A percentile compares a stretch with the other conserved stretches of the same genome.
Evolutionary conservation across 2,329 filamentous ascomycete species (phyloP).

Genomic region (Colletotrichum cuscutae): DNA sequence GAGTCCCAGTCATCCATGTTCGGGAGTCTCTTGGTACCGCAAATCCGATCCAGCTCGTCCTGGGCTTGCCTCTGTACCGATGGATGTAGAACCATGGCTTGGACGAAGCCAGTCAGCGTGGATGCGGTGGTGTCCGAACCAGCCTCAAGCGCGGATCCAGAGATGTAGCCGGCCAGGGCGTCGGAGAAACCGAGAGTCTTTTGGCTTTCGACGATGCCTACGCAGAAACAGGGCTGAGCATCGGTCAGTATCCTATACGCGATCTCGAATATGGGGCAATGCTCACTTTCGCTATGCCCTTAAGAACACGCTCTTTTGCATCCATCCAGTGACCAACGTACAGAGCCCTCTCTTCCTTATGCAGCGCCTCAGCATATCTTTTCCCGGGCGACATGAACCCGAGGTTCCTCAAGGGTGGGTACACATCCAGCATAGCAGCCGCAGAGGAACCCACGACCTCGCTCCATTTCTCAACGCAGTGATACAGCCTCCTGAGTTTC

Average conservation of each 20-base stretch:
- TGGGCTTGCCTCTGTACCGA: constrained; percentile 54
- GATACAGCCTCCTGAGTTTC: constrained; percentile 55
- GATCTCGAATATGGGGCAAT: neutral
- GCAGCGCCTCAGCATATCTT: constrained; percentile 49
- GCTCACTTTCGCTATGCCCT: constrained; percentile 32
- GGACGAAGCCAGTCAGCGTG: constrained; percentile 53
- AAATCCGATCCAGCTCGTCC: constrained; percentile 53
- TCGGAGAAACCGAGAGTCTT: constrained; percentile 40
- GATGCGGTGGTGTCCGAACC: constrained; percentile 56
- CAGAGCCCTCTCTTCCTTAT: constrained; percentile 31
- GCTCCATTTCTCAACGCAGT: constrained; percentile 45
- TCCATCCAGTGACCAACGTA: constrained; percentile 35
- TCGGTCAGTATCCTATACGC: neutral
- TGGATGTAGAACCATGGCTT: constrained; percentile 57
- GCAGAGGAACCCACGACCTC: constrained; percentile 51
- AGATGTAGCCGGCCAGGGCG: constrained; percentile 45
- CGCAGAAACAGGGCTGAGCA: constrained; percentile 42
- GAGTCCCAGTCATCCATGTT: constrained; percentile 51
- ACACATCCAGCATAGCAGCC: constrained; percentile 58
- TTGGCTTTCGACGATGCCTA: constrained; percentile 39
- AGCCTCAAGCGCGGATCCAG: constrained; percentile 50
- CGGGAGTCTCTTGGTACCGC: constrained; percentile 54
- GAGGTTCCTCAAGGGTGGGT: constrained; percentile 48
- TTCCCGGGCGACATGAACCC: constrained; percentile 23
- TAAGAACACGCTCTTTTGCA: constrained; percentile 30